Evolutionary conservation across 805 yeast species (phyloP), one percentile per base, ranked within the genome.

Genomic region (Metschnikowia peoriensis): DNA sequence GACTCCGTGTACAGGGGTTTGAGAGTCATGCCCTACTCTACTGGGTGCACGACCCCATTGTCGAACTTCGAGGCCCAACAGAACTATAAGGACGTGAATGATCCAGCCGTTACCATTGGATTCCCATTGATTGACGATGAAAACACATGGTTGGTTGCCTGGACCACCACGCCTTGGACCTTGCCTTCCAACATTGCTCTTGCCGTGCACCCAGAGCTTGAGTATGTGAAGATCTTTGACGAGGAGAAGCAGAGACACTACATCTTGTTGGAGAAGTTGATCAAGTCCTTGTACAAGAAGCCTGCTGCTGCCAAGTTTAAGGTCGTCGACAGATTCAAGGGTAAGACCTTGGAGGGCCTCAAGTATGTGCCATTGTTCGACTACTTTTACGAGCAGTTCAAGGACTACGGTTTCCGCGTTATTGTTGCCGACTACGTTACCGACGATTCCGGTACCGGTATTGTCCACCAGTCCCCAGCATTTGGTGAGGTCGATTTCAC

Each of bases 141-240:
- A 58, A 83, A 87, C 64, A 89, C 96, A 49, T 77, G 81, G 59
- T 77, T 94, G 60, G 92, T 94, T 39, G 98, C 98, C 9, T 94
- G 99, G 99, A 94, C 99, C 43, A 94, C 99, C 55, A 94, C 99
- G 28, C 99, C 99, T 49, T 94, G 99, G 99, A 96, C 99, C 47
- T 79, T 94, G 67, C 99, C 99, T 41, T 88, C 97, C 29, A 93
- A 94, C 71, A 74, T 94, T 68, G 93, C 92, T 12, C 80, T 94
- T 56, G 92, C 96, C 66, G 98, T 94, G 43, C 82, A 94, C 75
- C 96, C 97, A 49, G 82, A 84, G 10, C 84, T 90, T 57, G 97
- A 91, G 73, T 94, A 94, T 66, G 88, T 88, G 62, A 96, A 94
- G 78, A 89, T 94, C 58, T 85, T 77, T 62, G 97, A 94, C 68